Conservation (phyloP, 2,329 filamentous ascomycete species). For the Cladobotryum mycophilum region DNA sequence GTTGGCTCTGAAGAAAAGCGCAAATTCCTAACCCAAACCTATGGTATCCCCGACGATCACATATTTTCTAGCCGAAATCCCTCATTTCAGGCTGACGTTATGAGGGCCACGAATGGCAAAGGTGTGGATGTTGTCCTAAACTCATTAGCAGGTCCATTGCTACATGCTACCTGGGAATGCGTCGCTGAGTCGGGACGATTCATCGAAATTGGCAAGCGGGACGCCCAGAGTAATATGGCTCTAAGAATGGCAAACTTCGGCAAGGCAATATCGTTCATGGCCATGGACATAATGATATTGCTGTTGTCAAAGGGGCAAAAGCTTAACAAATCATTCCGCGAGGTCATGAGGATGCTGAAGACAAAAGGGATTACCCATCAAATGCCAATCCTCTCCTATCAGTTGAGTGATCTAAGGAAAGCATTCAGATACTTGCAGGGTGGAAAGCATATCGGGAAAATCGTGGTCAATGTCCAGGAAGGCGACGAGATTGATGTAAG, state of each 20-base stretch:
- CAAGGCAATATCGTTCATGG: neutral
- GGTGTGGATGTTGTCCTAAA: neutral
- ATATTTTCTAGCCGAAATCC: neutral
- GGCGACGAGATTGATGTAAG: neutral
- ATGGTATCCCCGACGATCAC: neutral
- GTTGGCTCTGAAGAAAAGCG: neutral
- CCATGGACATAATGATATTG: neutral
- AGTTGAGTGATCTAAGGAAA: neutral
- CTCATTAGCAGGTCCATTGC: neutral
- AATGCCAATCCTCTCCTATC: neutral
- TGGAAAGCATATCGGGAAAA: neutral
- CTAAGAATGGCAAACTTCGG: neutral
- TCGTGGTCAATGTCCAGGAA: neutral
- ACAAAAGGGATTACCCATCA: neutral
- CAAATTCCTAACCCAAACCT: neutral
- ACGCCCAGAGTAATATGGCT: neutral
- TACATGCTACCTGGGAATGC: neutral
- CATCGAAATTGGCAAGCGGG: neutral
- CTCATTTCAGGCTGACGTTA: neutral
- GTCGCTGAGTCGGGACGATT: neutral
- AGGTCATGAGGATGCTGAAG: neutral
- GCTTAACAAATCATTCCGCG: neutral
- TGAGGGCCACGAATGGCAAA: neutral
- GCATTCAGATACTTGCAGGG: neutral
- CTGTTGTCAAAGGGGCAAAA: neutral